Base-by-base conservation (phyloP, 768 basidiomycete species). In the Collybiopsis confluens region DNA sequence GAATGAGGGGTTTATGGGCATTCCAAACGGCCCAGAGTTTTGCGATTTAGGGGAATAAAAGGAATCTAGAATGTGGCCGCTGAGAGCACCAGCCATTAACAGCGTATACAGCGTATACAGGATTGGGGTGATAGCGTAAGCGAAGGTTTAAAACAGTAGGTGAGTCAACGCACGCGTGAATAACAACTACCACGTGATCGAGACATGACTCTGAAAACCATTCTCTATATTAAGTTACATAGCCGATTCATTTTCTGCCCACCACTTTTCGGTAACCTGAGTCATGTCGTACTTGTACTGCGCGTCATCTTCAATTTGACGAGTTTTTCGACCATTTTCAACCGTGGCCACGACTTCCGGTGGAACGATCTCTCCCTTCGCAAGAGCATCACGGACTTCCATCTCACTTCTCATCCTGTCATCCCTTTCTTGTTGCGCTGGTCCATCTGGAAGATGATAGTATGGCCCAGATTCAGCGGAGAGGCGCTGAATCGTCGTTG, bases 381-480 rank as follows among this genome's bases (percentile, higher is more conserved):
- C 27, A 4, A 35, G 27, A 15, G 45, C 30, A 33, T 27, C 30
- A 45, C 5, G 18, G 15, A 24, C 61, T 37, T 69, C 70, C 79
- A 79, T 82, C 44, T 77, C 78, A 1, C 36, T 51, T 15, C 70
- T 68, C 82, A 86, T 83, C 16, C 73, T 66, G 3, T 58, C 62
- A 54, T 86, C 85, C 10, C 84, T 73, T 42, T 65, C 67, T 40
- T 69, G 67, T 54, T 86, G 85, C 37, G 71, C 77, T 1, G 78
- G 78, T 0, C 85, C 83, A 52, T 86, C 85, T 0, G 70, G 69
- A 0, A 83, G 62, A 62, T 86, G 83, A 65, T 83, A 84, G 44
- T 76, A 74, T 36, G 69, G 57, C 57, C 81, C 79, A 58, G 82
- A 81, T 27, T 76, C 61, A 2, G 78, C 73, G 2, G 81, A 76